Conservation (phyloP, 2,329 filamentous ascomycete genomes). For the Aspergillus sp. region DNA sequence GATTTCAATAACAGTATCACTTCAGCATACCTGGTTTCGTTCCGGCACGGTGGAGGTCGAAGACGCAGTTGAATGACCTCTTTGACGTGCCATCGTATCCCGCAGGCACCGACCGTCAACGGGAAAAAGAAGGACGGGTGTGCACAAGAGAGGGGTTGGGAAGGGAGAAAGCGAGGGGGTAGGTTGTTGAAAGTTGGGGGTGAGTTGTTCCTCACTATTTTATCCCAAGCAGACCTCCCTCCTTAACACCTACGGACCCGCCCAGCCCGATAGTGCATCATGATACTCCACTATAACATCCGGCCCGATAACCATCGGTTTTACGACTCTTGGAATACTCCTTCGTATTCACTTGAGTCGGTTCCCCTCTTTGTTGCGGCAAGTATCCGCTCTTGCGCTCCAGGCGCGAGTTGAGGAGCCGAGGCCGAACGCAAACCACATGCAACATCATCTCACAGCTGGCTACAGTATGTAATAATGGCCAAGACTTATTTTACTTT, state of each 20-base stretch:
- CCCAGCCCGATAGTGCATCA: constrained; percentile 1
- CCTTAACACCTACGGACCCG: neutral
- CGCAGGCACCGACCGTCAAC: constrained; percentile 8
- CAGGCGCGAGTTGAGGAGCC: constrained; percentile 2
- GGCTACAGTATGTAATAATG: neutral
- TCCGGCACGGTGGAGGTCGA: constrained; percentile 38
- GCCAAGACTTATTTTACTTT: neutral
- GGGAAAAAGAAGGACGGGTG: neutral
- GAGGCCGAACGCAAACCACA: constrained; percentile 2
- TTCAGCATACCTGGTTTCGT: constrained; percentile 37
- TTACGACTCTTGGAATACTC: neutral
- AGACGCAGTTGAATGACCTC: constrained; percentile 41
- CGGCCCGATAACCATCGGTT: neutral
- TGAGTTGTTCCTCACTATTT: constrained; percentile 5
- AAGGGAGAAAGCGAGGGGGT: neutral
- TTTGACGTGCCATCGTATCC: constrained; percentile 39
- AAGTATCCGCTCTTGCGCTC: neutral
- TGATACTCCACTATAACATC: neutral
- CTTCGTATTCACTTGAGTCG: neutral
- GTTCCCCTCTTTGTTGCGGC: neutral
- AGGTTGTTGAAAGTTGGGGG: neutral
- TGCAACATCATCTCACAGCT: neutral
- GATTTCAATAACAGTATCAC: neutral
- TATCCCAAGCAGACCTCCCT: neutral
- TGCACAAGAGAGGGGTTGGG: neutral